Base-by-base conservation (phyloP, 805 yeast species). In the Ogataea pignaliae region DNA sequence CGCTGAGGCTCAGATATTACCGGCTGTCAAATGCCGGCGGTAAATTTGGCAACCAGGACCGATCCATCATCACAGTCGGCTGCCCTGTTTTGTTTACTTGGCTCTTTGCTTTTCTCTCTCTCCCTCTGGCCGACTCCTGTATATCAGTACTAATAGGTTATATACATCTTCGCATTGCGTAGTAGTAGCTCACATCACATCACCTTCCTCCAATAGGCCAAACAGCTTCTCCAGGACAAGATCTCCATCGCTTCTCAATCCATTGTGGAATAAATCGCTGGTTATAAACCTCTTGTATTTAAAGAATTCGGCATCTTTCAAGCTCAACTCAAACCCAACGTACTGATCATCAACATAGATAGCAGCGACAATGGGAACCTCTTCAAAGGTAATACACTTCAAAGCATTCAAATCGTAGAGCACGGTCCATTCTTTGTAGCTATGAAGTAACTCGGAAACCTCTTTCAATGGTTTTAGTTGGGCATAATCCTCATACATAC, bases 211-310 rank as follows among this genome's bases (percentile, higher is more conserved):
- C 2, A 75, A 51, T 28, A 75, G 52, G 26, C 46, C 53, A 55
- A 73, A 72, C 37, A 77, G 60, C 3, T 61, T 49, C 2, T 65
- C 69, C 43, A 76, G 50, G 2, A 77, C 69, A 21, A 52, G 61
- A 5, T 61, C 65, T 1, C 77, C 64, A 38, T 68, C 63, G 0
- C 68, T 68, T 28, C 77, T 61, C 13, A 74, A 50, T 0, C 83
- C 83, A 49, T 73, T 70, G 51, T 77, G 81, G 57, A 77, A 75
- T 44, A 56, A 68, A 42, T 75, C 78, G 50, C 71, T 73, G 30
- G 78, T 71, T n/a, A 73, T 62, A 43, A 60, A 69, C 33, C 65
- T 65, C 29, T 71, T 72, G 43, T 59, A 56, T 51, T 64, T 66
- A 36, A 59, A 56, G 6, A 48, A 15, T 2, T 41, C 32, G 13